These are phyloP conservation scores for Cyclospora cayetanensis DNA, from an alignment of 169 alveolate genomes.

Conservation along the genomic window DNA sequence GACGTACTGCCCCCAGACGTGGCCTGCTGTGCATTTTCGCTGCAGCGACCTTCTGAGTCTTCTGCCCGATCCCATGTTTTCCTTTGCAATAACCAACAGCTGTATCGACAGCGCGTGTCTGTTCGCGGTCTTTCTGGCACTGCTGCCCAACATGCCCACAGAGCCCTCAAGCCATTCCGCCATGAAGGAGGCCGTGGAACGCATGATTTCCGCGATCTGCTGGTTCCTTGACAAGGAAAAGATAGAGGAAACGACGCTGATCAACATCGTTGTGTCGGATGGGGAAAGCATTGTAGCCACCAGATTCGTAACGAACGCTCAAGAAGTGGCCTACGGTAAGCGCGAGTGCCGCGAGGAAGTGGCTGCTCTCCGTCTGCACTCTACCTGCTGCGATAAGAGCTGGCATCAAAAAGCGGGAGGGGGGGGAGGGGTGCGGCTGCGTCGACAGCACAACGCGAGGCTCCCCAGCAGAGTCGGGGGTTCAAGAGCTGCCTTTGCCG, in stretches of 20 bases:
- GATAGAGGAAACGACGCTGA: slow-evolving; percentile 21
- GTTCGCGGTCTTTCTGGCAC: slow-evolving; percentile 66
- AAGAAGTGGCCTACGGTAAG: slow-evolving; percentile 55
- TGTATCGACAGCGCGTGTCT: slow-evolving; percentile 70
- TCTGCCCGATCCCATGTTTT: slow-evolving; percentile 51
- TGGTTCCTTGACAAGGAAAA: slow-evolving; percentile 57
- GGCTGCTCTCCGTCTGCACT: background rate
- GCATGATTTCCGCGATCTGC: slow-evolving; percentile 61
- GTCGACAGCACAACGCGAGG: background rate
- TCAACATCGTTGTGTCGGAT: slow-evolving; percentile 69
- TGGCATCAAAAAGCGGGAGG: background rate
- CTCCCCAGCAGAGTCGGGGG: background rate
- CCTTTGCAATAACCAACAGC: slow-evolving; percentile 64
- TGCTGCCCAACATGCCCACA: slow-evolving; percentile 60
- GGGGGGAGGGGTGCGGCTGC: background rate
- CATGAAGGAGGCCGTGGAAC: slow-evolving; percentile 60
- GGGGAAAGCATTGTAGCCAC: slow-evolving; percentile 69
- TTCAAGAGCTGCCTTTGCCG: background rate
- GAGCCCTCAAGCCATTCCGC: slow-evolving; percentile 57
- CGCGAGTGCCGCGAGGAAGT: background rate
- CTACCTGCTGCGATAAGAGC: background rate
- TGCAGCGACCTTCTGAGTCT: slow-evolving; percentile 68
- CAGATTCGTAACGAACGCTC: slow-evolving; percentile 59
- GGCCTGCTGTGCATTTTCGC: background rate
- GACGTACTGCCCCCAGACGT: no score